Conservation (phyloP, 75 land plant genomes). For the Adiantum capillusveneris region DNA sequence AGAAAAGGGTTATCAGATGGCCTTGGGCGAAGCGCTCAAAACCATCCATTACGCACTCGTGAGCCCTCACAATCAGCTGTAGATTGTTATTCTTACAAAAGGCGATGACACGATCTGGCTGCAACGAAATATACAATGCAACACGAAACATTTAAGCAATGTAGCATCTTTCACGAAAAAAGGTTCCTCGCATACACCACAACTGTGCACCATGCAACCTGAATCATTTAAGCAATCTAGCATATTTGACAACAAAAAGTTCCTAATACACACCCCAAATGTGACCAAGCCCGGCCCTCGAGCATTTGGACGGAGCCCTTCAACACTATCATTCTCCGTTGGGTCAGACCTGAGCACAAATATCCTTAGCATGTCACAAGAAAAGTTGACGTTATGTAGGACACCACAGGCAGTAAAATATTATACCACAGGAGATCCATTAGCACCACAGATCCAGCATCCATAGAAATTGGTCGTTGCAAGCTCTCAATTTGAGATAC, state of each 20-base stretch:
- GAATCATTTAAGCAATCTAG: not conserved
- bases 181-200: too few relatives aligned
- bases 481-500: constrained; percentile 84
- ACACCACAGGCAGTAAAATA: not conserved
- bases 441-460: constrained; percentile 74
- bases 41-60: constrained; percentile 65
- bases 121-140: constrained; percentile 8
- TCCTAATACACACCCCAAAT: constrained; percentile 56
- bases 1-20: constrained; percentile 48
- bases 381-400: not conserved
- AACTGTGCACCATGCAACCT: constrained; percentile 2
- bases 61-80: constrained; percentile 55
- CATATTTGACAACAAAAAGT: not conserved
- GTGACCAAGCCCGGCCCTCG: constrained; percentile 89
- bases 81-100: constrained; percentile 50
- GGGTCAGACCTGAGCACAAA: constrained; percentile 73
- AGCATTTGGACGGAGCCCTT: constrained; percentile 91
- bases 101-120: constrained; percentile 53
- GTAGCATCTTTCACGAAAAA: not conserved
- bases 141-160: not conserved
- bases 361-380: not conserved
- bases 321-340: constrained; percentile 87
- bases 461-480: constrained; percentile 90
- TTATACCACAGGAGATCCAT: constrained; percentile 84
- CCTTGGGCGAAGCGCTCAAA: constrained; percentile 62